phyloP scores from a whole-genome alignment of 1,284 basidiomycete species.

The Trametes sp. region DNA sequence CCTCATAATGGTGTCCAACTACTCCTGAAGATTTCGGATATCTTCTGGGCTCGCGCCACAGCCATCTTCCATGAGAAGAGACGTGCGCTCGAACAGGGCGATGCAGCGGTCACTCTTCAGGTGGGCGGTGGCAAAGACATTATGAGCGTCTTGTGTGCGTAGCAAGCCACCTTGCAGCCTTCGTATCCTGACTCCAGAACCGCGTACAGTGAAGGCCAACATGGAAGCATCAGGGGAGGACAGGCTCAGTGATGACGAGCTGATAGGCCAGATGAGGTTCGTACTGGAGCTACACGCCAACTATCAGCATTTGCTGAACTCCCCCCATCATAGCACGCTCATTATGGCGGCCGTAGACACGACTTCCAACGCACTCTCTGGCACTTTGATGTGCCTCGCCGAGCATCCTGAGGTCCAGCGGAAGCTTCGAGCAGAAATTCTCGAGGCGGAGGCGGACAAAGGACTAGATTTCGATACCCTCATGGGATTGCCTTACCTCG shows the following conservation, averaged over 20 bases:
- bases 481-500: constrained; percentile 29
- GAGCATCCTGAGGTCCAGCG: constrained; percentile 57
- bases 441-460: constrained; percentile 38
- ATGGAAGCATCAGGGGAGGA: constrained; percentile 9
- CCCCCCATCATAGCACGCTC: constrained; percentile 39
- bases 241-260: constrained; percentile 14
- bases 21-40: constrained; percentile 8
- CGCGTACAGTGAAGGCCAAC: constrained; percentile 14
- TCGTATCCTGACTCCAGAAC: background rate
- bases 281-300: too few species aligned
- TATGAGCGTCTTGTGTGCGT: constrained; percentile 31
- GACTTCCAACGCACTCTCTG: constrained; percentile 64
- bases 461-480: constrained; percentile 24
- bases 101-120: constrained; percentile 14
- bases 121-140: constrained; percentile 28
- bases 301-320: too few species aligned
- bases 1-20: constrained; percentile 23
- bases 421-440: constrained; percentile 56
- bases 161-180: background rate
- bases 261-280: constrained; percentile 26
- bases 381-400: constrained; percentile 69
- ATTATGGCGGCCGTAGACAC: constrained; percentile 62
- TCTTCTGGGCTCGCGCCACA: constrained; percentile 7
- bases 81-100: constrained; percentile 5
- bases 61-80: constrained; percentile 22